Evolutionary conservation across 176 grass and related monocot genomes (phyloP).

Genomic region (Pharus latifolius): DNA sequence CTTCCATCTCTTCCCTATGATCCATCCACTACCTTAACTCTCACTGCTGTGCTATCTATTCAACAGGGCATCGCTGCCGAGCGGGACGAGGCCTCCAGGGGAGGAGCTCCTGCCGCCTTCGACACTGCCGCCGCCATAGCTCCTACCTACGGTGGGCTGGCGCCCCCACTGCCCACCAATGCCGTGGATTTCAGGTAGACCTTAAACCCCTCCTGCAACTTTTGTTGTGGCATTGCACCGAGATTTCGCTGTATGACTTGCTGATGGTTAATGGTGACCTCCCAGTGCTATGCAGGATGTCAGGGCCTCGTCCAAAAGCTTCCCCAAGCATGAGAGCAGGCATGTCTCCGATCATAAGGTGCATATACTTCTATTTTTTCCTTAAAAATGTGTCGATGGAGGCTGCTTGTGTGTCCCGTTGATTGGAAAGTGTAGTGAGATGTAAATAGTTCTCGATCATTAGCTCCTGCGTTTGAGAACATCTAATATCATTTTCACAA

Average conservation of each 20-base stretch:
- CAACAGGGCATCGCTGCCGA: slow-evolving; percentile 80
- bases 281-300: slow-evolving; percentile 39
- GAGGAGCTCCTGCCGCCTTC: slow-evolving; percentile 35
- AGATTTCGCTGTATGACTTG: background rate
- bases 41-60: background rate
- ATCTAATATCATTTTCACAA: background rate
- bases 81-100: slow-evolving; percentile 45
- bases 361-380: background rate
- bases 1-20: background rate
- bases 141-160: slow-evolving; percentile 8
- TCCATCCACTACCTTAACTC: background rate
- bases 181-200: slow-evolving; percentile 66
- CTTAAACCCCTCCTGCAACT: background rate
- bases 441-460: background rate
- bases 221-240: background rate
- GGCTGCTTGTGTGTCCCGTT: too few relatives aligned
- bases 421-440: too few relatives aligned
- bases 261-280: background rate
- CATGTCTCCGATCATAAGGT: slow-evolving; percentile 97
- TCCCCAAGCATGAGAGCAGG: slow-evolving; percentile 68
- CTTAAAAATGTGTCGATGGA: background rate
- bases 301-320: slow-evolving; percentile 75
- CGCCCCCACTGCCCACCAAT: slow-evolving; percentile 12
- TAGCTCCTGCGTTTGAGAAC: too few relatives aligned
- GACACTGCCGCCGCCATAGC: slow-evolving; percentile 2